Evolutionary conservation across 306 rosid genomes (phyloP).

Genomic region (Glycine tomentella): DNA sequence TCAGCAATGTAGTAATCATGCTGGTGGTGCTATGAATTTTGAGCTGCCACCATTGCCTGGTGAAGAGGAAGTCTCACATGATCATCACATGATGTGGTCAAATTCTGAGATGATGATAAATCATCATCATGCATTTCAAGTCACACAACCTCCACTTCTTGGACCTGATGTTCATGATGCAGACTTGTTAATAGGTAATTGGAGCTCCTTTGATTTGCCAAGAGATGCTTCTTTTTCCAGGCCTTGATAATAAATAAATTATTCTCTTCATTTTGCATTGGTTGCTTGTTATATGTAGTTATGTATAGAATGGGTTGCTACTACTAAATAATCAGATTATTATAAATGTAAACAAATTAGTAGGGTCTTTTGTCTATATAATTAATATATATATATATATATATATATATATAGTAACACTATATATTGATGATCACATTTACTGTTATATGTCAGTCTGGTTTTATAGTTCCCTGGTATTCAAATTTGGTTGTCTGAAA

Average conservation of each 20-base stretch:
- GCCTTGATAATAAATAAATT: slow-evolving; percentile 41
- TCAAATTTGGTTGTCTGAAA: slow-evolving; percentile 7
- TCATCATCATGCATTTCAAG: slow-evolving; percentile 49
- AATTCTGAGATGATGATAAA: slow-evolving; percentile 63
- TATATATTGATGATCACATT: slow-evolving; percentile 13
- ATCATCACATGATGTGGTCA: slow-evolving; percentile 57
- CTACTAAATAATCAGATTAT: slow-evolving; percentile 38
- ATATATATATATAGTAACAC: slow-evolving; percentile 20
- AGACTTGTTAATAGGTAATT: slow-evolving; percentile 61
- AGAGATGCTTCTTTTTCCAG: slow-evolving; percentile 63
- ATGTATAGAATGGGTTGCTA: slow-evolving; percentile 45
- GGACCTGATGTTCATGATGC: slow-evolving; percentile 62
- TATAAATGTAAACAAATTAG: slow-evolving; percentile 34
- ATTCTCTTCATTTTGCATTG: slow-evolving; percentile 44
- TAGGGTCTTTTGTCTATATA: slow-evolving; percentile 14
- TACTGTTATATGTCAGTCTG: neutral
- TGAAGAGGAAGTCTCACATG: slow-evolving; percentile 56
- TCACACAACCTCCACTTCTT: slow-evolving; percentile 50
- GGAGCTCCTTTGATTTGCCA: slow-evolving; percentile 79
- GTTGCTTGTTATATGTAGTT: slow-evolving; percentile 37
- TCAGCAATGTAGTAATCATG: slow-evolving; percentile 33
- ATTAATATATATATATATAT: neutral
- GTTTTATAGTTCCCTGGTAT: neutral
- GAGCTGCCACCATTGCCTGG: slow-evolving; percentile 77
- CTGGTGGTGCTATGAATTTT: slow-evolving; percentile 45